Evolutionary conservation across 345 rosid species (phyloP).

Genomic region (Hibiscus trionum): DNA sequence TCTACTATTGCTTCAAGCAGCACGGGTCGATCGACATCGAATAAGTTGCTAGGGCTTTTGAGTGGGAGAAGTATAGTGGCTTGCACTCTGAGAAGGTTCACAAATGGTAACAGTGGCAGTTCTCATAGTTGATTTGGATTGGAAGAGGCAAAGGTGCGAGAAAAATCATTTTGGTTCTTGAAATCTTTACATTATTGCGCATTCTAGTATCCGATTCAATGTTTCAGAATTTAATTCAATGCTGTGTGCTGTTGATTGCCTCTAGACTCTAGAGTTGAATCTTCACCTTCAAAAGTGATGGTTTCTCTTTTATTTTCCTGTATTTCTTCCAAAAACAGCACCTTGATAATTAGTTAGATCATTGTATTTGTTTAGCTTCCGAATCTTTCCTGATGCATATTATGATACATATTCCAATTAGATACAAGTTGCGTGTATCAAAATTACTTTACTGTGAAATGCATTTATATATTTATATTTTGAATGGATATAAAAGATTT

Average conservation of each 20-base stretch:
- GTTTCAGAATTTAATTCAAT: conserved; percentile 19
- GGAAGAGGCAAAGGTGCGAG: not conserved
- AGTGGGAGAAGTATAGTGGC: conserved; percentile 65
- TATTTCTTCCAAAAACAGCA: not conserved
- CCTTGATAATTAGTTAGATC: not conserved
- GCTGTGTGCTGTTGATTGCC: conserved; percentile 27
- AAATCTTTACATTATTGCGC: conserved; percentile 19
- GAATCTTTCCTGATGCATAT: not conserved
- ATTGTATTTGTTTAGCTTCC: not conserved
- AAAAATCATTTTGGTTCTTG: conserved; percentile 6
- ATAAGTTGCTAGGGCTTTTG: conserved; percentile 56
- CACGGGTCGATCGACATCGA: conserved; percentile 44
- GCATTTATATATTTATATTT: not conserved
- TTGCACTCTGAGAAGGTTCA: conserved; percentile 70
- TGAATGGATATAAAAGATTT: not conserved
- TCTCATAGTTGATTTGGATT: conserved; percentile 28
- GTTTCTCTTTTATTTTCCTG: not conserved
- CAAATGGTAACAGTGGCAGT: conserved; percentile 35
- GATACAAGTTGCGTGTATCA: not conserved
- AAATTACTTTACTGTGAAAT: not conserved
- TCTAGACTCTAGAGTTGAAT: conserved; percentile 25
- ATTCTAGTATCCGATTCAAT: conserved; percentile 19
- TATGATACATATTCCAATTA: not conserved
- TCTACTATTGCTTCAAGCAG: conserved; percentile 38
- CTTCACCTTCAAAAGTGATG: conserved; percentile 15